These are phyloP conservation scores for Kalanchoe fedtschenkoi DNA, from an alignment of 164 flowering plant species.

Conservation along the genomic window DNA sequence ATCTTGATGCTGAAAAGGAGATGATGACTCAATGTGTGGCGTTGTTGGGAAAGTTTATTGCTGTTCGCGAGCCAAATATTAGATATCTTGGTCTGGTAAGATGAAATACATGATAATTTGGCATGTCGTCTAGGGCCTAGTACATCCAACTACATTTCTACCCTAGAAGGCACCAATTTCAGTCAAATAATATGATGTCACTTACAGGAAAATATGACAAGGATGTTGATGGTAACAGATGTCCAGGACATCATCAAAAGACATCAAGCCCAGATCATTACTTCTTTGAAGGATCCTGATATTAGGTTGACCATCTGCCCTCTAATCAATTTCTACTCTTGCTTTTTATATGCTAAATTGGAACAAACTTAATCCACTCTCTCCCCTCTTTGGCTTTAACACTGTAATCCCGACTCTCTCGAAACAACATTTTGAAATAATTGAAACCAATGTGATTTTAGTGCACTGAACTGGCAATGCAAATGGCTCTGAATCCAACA, in stretches of 20 bases:
- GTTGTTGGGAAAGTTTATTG: conserved; percentile 94
- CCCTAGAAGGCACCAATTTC: not conserved
- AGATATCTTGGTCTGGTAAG: conserved; percentile 96
- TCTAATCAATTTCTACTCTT: too few species aligned
- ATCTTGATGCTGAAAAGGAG: conserved; percentile 99
- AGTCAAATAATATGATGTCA: not conserved
- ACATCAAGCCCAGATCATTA: conserved; percentile 95
- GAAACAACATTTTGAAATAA: too few species aligned
- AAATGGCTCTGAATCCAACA: too few species aligned
- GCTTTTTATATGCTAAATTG: too few species aligned
- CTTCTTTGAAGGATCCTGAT: conserved; percentile 97
- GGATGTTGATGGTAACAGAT: conserved; percentile 99
- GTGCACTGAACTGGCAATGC: too few species aligned
- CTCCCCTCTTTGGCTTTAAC: too few species aligned
- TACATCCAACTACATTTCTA: not conserved
- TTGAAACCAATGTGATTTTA: too few species aligned
- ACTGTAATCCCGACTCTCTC: too few species aligned
- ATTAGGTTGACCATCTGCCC: conserved; percentile 46
- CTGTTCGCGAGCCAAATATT: conserved; percentile 98
- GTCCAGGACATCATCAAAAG: conserved; percentile 93
- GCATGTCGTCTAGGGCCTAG: not conserved
- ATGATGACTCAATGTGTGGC: conserved; percentile 99
- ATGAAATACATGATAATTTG: not conserved
- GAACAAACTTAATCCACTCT: too few species aligned
- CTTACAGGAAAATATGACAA: conserved; percentile 93